Evolutionary conservation across 345 rosid genomes (phyloP).

Genomic region (Laguncularia racemosa): DNA sequence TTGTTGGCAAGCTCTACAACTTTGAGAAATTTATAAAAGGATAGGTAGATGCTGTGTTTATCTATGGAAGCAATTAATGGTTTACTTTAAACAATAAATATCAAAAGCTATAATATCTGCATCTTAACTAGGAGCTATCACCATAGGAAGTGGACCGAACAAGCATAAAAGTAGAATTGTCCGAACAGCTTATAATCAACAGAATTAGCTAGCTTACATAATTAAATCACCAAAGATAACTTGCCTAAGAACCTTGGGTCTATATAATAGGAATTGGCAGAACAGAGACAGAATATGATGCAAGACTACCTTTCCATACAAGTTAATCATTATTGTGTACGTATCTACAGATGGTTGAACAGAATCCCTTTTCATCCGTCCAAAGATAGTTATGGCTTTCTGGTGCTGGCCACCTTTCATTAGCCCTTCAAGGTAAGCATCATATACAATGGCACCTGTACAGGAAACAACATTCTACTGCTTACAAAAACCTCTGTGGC

Average conservation of each 20-base stretch:
- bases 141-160: no score
- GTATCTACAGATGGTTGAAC: conserved; percentile 69
- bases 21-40: no score
- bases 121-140: no score
- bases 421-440: conserved; percentile 80
- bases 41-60: no score
- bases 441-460: conserved; percentile 68
- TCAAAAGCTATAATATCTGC: background rate
- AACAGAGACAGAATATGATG: conserved; percentile 1
- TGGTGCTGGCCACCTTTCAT: conserved; percentile 56
- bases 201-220: no score
- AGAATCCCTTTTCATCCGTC: conserved; percentile 64
- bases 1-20: no score
- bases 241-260: no score
- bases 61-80: no score
- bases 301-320: conserved; percentile 70
- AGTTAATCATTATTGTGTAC: conserved; percentile 80
- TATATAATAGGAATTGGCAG: background rate
- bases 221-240: no score
- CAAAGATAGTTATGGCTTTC: conserved; percentile 58
- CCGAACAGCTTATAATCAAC: no score
- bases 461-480: background rate
- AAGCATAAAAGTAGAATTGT: no score
- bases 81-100: background rate
- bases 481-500: background rate